Percentiles rank a stretch among this genome's conserved stretches.
Evolutionary conservation across 164 flowering plant genomes (phyloP).

Genomic region (Umbellularia californica): DNA sequence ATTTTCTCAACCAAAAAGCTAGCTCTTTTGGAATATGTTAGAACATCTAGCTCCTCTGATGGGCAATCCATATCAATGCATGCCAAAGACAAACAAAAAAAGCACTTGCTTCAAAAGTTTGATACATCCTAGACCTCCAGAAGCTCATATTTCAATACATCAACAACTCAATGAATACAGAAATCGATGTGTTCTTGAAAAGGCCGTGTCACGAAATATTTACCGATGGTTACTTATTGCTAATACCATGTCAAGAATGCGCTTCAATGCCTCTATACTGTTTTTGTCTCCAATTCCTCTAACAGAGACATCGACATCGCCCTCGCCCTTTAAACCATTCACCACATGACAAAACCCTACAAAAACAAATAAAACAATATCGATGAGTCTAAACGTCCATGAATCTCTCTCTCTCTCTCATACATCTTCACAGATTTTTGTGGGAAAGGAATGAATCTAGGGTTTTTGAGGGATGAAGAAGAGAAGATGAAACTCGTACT

Average conservation of each 20-base stretch:
- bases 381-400: neutral
- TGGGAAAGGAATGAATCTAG: neutral
- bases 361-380: conserved; percentile 19
- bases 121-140: neutral
- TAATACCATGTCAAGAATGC: conserved; percentile 77
- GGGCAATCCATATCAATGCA: neutral
- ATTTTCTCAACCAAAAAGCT: neutral
- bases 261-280: conserved; percentile 56
- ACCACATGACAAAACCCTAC: conserved; percentile 49
- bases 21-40: neutral
- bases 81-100: neutral
- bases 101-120: neutral
- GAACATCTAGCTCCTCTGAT: no score
- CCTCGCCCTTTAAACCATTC: conserved; percentile 55
- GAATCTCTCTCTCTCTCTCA: no score
- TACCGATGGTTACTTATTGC: conserved; percentile 4
- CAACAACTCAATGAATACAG: neutral
- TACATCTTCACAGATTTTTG: no score
- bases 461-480: neutral
- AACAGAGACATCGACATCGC: conserved; percentile 41
- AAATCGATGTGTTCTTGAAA: neutral
- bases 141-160: neutral
- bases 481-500: conserved; percentile 20
- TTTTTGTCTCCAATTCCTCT: conserved; percentile 54
- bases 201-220: conserved; percentile 3